Evolutionary conservation across 164 flowering plant species (phyloP), one percentile per base, ranked within the genome.

Genomic region (Umbilicus rupestris): DNA sequence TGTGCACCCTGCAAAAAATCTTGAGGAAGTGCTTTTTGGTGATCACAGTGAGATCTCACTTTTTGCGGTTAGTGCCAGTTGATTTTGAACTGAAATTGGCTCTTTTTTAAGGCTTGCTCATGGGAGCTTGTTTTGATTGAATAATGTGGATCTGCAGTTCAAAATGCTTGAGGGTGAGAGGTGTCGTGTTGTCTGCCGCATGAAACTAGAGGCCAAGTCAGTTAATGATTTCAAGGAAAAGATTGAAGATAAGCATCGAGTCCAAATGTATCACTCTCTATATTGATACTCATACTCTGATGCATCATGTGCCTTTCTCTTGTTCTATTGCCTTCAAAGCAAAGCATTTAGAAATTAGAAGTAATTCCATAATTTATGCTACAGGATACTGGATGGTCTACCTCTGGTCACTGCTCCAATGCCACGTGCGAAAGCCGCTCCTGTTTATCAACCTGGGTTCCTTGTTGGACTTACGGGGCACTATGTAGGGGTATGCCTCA

Each of bases 241-340:
- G 77, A 87, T 91, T 62, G 84, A 83, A 63, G 96, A 91, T 67
- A 96, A 84, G 33, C 89, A 91, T 70, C 84, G 87, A 20, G 92
- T 91, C 42, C 85, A 89, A 79, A 89, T 91, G 97, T 90, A 78
- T 62, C 67, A 10, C 29, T 28, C 28, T 35, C 14, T 28, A 60
- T 28, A 7, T 30, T 15, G 64, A n/a, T 60, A n/a, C n/a, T n/a
- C n/a, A n/a, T n/a, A n/a, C n/a, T n/a, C n/a, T n/a, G n/a, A n/a
- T n/a, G n/a, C n/a, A n/a, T n/a, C n/a, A n/a, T n/a, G n/a, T n/a
- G n/a, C n/a, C n/a, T n/a, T n/a, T n/a, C n/a, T n/a, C n/a, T n/a
- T n/a, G n/a, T n/a, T n/a, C n/a, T n/a, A n/a, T n/a, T n/a, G n/a
- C n/a, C n/a, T n/a, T n/a, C n/a, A n/a, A n/a, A n/a, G n/a, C n/a